A percentile compares a stretch with the other conserved stretches of the same genome.
These are phyloP conservation scores for Piper longum DNA, from an alignment of 164 flowering plant genomes.

Conservation along the genomic window DNA sequence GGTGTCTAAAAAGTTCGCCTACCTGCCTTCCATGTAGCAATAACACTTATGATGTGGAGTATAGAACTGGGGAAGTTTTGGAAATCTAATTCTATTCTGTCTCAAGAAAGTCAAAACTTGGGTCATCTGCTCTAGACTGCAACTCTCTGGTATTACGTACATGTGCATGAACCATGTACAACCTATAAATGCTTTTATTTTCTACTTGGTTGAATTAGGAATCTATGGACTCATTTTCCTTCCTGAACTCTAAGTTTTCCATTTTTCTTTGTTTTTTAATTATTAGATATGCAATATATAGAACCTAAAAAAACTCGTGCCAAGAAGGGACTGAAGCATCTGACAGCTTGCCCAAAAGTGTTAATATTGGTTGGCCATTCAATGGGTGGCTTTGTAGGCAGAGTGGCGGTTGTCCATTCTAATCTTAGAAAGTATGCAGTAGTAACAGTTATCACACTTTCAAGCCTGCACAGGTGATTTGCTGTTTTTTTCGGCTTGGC, in stretches of 20 bases:
- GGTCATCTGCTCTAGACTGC: not conserved
- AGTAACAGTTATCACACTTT: constrained; percentile 85
- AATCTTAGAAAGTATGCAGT: constrained; percentile 67
- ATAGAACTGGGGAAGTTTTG: not conserved
- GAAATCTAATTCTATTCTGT: not conserved
- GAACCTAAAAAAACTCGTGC: constrained; percentile 58
- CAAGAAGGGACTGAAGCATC: constrained; percentile 57
- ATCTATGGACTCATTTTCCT: too few relatives aligned
- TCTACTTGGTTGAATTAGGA: too few relatives aligned
- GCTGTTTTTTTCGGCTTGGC: constrained; percentile 3
- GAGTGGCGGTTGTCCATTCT: constrained; percentile 86
- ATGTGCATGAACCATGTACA: too few relatives aligned
- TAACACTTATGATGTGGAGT: not conserved
- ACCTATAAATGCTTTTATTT: too few relatives aligned
- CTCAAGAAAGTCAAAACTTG: not conserved
- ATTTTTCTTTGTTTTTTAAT: not conserved
- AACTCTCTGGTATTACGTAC: not conserved
- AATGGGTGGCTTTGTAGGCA: constrained; percentile 99
- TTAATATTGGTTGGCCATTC: constrained; percentile 98
- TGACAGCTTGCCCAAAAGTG: constrained; percentile 64
- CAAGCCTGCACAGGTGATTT: constrained; percentile 56
- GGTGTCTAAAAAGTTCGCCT: too few relatives aligned
- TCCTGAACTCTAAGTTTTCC: too few relatives aligned
- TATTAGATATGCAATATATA: constrained; percentile 75
- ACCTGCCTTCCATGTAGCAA: not conserved